phyloP scores from a whole-genome alignment of 345 rosid species.

The Streptanthus diversifolius region DNA sequence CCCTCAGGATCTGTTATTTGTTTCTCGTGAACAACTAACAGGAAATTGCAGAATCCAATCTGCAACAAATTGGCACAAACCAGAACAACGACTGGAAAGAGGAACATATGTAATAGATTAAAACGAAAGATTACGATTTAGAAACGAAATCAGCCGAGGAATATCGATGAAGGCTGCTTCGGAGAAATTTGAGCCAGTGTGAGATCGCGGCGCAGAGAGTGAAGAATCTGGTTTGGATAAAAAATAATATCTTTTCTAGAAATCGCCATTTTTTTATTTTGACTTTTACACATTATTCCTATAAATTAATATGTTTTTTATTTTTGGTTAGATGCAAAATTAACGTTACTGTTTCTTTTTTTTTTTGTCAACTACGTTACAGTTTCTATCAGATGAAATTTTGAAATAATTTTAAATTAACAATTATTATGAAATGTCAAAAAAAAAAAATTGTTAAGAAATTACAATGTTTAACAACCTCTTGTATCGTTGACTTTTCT shows the following conservation, averaged over 20 bases:
- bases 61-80: not conserved
- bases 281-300: not conserved
- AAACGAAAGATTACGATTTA: conserved; percentile 16
- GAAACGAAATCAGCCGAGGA: not conserved
- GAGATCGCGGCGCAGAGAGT: not conserved
- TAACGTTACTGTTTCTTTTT: not conserved
- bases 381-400: not conserved
- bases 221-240: not conserved
- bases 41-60: no score
- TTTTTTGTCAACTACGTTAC: no score
- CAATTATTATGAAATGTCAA: no score
- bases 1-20: no score
- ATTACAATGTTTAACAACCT: no score
- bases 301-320: not conserved
- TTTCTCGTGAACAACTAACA: no score
- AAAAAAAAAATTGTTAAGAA: no score
- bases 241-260: not conserved
- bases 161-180: conserved; percentile 2
- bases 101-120: not conserved
- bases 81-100: not conserved
- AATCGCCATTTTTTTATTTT: not conserved
- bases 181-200: not conserved
- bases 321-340: not conserved
- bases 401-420: not conserved
- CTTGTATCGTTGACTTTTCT: not conserved